Base-by-base conservation (phyloP, 2,329 filamentous ascomycete species). In the Fusarium tricinctum region DNA sequence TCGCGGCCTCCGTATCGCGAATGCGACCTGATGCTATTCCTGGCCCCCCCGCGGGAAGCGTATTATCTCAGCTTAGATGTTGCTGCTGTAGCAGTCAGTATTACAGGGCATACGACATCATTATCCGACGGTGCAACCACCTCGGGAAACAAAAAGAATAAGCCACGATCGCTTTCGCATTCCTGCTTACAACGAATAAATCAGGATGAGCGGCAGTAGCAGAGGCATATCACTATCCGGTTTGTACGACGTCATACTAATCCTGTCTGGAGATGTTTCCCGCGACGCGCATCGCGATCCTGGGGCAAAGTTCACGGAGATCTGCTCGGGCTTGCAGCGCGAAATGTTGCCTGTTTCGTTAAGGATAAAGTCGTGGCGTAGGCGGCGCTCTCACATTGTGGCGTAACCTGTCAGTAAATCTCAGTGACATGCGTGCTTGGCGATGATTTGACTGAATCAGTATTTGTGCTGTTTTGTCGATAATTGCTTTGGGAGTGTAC, bases 21-120 rank as follows among this genome's bases (percentile, higher is more conserved):
- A 49, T 55, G 40, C 35, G 44, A 59, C 55, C 30, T 58, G 66
- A 52, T 67, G 46, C 66, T 69, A 70, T 69, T 69, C 54, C 58
- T 69, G 54, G 67, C 39, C 38, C 20, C 17, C 20, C 17, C 28
- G 10, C 28, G 28, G n/a, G n/a, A 17, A 38, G 35, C 35, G 42
- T 48, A 44, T 63, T 53, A 53, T 33, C 42, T 60, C 47, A 53
- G 54, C 55, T 49, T 39, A 22, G 35, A n/a, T 22, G 19, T 30
- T 30, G 28, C 10, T n/a, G 35, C 35, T 38, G 35, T 19, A n/a
- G 15, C 35, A 38, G 35, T 38, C 35, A 38, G 35, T 38, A 38
- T 38, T 38, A 38, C 17, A 38, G 32, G 23, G 20, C 33, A 28
- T 42, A 50, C 58, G 38, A 33, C 48, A 42, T 63, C 51, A 53